A percentile compares a stretch with the other conserved stretches of the same genome.
These are phyloP conservation scores for Fusarium napiforme DNA, from an alignment of 2,329 filamentous ascomycete species.

Conservation along the genomic window DNA sequence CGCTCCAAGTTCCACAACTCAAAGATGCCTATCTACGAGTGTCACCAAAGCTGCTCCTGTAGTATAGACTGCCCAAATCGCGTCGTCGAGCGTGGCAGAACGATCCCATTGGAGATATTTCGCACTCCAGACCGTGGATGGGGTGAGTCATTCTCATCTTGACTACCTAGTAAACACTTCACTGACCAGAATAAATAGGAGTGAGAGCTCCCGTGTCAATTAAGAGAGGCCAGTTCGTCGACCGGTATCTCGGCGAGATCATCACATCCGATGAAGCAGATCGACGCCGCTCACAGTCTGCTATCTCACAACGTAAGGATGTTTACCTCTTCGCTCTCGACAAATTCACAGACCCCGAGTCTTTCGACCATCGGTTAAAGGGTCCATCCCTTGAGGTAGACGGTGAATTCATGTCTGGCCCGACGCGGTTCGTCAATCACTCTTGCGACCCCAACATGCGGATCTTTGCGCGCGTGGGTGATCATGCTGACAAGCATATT, in stretches of 20 bases:
- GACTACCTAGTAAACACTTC: background rate
- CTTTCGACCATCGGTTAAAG: constrained; percentile 65
- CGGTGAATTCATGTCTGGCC: constrained; percentile 81
- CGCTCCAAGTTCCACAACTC: constrained; percentile 63
- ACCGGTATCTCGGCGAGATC: constrained; percentile 80
- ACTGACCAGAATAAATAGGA: constrained; percentile 52
- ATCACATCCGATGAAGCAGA: constrained; percentile 73
- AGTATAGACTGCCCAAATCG: constrained; percentile 74
- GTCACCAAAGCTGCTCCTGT: constrained; percentile 77
- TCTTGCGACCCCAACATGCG: constrained; percentile 82
- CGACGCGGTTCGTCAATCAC: constrained; percentile 86
- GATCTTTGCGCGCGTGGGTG: constrained; percentile 82
- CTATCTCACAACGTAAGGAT: constrained; percentile 71
- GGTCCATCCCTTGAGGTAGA: constrained; percentile 70
- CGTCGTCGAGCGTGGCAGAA: constrained; percentile 79
- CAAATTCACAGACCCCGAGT: constrained; percentile 74
- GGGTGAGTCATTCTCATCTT: constrained; percentile 60
- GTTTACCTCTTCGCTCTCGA: constrained; percentile 85
- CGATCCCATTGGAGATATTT: constrained; percentile 80
- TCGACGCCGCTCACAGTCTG: constrained; percentile 67
- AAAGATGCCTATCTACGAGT: constrained; percentile 79
- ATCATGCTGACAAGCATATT: constrained; percentile 77
- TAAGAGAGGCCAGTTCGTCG: constrained; percentile 79
- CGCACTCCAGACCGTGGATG: constrained; percentile 78
- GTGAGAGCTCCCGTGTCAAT: constrained; percentile 74